A percentile compares a stretch with the other conserved stretches of the same genome.
Conservation (phyloP, 306 rosid genomes). For the Fragaria ananassa region DNA sequence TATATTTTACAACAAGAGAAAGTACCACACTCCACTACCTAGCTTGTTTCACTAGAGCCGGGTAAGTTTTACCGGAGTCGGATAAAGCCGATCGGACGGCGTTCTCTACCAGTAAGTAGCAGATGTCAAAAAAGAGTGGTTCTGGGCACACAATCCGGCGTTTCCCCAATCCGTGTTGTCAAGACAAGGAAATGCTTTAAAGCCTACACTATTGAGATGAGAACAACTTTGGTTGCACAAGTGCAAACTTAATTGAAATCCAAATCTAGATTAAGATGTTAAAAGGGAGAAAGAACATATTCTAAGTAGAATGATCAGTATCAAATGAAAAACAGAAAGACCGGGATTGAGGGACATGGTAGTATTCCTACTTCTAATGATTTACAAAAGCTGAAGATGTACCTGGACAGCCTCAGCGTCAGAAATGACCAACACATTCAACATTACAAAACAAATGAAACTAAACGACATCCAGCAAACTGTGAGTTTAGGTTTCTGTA, state of each 20-base stretch:
- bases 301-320: background rate
- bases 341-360: background rate
- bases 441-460: slow-evolving; percentile 7
- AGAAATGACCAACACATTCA: background rate
- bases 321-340: background rate
- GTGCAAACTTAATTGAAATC: background rate
- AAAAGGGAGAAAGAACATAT: background rate
- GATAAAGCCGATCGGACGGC: too few species aligned
- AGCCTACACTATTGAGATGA: background rate
- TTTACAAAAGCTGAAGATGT: slow-evolving; percentile 23
- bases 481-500: background rate
- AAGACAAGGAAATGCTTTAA: background rate
- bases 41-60: too few species aligned
- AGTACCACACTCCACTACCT: too few species aligned
- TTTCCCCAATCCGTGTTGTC: background rate
- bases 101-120: background rate
- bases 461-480: background rate
- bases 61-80: too few species aligned
- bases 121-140: too few species aligned
- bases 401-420: slow-evolving; percentile 12
- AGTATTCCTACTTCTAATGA: slow-evolving; percentile 1
- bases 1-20: too few species aligned
- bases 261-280: background rate
- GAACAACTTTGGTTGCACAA: background rate
- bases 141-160: background rate